These are phyloP conservation scores for Annulohypoxylon nitens DNA, from an alignment of 495 filamentous ascomycete species.

Conservation along the genomic window DNA sequence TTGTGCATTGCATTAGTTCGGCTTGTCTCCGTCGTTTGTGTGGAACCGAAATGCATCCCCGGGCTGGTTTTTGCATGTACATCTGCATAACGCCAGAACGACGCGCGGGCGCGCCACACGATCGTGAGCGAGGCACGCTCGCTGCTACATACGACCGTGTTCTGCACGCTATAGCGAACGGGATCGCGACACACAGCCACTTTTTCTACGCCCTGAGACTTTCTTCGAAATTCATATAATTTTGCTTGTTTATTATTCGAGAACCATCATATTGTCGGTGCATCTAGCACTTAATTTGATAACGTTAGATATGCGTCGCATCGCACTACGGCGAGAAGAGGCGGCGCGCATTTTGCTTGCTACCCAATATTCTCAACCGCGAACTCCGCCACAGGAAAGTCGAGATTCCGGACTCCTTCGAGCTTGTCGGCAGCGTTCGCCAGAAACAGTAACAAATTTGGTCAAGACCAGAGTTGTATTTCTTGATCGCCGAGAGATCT, in stretches of 20 bases:
- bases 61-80: conserved; percentile 30
- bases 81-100: conserved; percentile 28
- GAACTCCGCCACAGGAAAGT: conserved; percentile 42
- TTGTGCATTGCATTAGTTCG: conserved; percentile 36
- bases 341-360: conserved; percentile 28
- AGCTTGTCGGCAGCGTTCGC: conserved; percentile 17
- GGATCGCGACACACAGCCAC: conserved; percentile 40
- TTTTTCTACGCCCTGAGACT: conserved; percentile 46
- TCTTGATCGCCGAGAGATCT: conserved; percentile 21
- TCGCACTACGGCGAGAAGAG: conserved; percentile 29
- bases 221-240: background rate
- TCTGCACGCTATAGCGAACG: conserved; percentile 43
- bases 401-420: conserved; percentile 32
- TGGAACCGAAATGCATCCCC: conserved; percentile 40
- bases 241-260: conserved; percentile 34
- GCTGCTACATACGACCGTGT: conserved; percentile 47
- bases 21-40: conserved; percentile 35
- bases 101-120: conserved; percentile 23
- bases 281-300: conserved; percentile 6
- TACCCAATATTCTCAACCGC: conserved; percentile 33
- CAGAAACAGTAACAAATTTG: conserved; percentile 26
- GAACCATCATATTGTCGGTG: conserved; percentile 19
- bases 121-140: conserved; percentile 24
- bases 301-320: conserved; percentile 9
- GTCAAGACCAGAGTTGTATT: conserved; percentile 23